Base-by-base conservation (phyloP, 768 basidiomycete genomes). In the Kwoniella botswanensis region DNA sequence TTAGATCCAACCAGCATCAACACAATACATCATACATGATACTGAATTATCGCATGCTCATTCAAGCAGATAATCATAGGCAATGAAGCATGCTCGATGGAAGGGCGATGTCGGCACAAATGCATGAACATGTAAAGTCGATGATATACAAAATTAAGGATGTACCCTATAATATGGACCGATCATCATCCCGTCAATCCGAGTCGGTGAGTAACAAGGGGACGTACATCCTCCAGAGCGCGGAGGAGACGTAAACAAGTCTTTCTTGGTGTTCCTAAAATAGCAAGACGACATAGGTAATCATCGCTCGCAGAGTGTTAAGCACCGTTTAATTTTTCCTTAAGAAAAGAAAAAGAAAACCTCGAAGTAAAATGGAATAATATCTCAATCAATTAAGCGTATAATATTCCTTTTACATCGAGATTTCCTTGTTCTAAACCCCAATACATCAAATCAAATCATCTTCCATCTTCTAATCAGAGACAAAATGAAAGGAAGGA, bases 211-310 rank as follows among this genome's bases (percentile, higher is more conserved):
- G 83, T 84, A 82, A 71, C 75, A 65, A 79, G 79, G 77, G 76
- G 74, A 63, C 53, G 66, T 71, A 67, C 73, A 76, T 72, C 75
- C 78, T 75, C 79, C 76, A 74, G 74, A 57, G 56, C 56, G 56
- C 57, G 65, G 65, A 67, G 65, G 46, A 59, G 42, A 59, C 56
- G 42, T 57, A 44, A 35, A 57, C 65, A 41, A 67, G 65, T 68
- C 63, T 93, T 78, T 96, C 80, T 95, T 85, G 93, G 93, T 95
- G 80, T 91, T 88, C 89, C 84, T 93, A 92, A 95, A 96, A 96
- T 95, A 91, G 94, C 93, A 89, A 90, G 90, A 88, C 86, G 91
- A 91, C 89, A 90, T 93, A 82, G 84, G 82, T 80, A 83, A 71
- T 76, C 68, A 74, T 76, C 79, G 77, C 75, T 74, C 81, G 82